Base-by-base conservation (phyloP, 352 stramenopile genomes). In the Phytophthora fragariae region DNA sequence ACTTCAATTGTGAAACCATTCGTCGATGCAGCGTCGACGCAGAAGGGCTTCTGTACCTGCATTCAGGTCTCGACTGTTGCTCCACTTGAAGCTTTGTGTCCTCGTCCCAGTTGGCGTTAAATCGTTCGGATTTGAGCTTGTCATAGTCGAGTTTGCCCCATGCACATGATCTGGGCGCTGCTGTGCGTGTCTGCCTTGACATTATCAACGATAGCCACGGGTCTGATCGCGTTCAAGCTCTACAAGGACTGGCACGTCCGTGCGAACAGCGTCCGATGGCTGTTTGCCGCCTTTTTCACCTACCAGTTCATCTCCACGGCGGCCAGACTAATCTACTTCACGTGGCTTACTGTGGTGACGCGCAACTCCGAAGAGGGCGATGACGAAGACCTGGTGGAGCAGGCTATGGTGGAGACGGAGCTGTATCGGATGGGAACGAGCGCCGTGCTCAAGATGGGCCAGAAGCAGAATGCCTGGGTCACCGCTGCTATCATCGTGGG, bases 191-290 rank as follows among this genome's bases (percentile, higher is more conserved):
- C 24, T 31, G 64, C 71, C 1, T 68, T 81, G 53, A 29, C 57
- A 3, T 57, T 83, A n/a, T 83, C 80, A 19, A 55, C 60, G 0
- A 52, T 73, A 3, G 54, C 57, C 57, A 78, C 77, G 1, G 70
- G 61, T 14, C 55, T 81, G 15, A 44, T 83, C 33, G 58, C 79
- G 5, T 70, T 81, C 59, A 84, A 83, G 46, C 62, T 87, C 11
- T 75, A 70, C 46, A 74, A 66, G 19, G 57, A 80, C 46, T 79
- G 66, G 69, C 60, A 78, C 14, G 55, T 83, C 35, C 79, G 69
- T 4, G 72, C 71, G 41, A 80, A 59, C 0, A 79, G 66, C 46
- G 66, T 80, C 1, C 63, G 59, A 31, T 78, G 69, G 65, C 47
- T 84, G 8, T 76, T 81, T 29, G 49, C 59, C 24, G 52, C 76